Percentiles rank a stretch among this genome's conserved stretches.
Evolutionary conservation across 2,329 filamentous ascomycete genomes (phyloP).

Genomic region (Penicillium aurantiogriseum): DNA sequence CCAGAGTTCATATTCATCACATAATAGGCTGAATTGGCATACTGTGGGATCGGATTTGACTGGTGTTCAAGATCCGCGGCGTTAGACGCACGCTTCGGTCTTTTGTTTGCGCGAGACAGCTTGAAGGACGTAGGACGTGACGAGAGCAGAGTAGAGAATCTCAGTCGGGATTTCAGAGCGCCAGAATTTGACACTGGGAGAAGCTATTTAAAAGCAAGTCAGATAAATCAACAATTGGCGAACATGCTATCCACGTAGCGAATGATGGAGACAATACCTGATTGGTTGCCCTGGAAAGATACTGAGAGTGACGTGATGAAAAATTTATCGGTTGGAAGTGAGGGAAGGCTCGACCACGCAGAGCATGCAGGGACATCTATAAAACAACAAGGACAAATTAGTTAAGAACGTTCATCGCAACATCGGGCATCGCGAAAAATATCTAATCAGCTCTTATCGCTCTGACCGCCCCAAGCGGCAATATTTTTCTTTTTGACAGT

Average conservation of each 20-base stretch:
- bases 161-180: neutral
- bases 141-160: neutral
- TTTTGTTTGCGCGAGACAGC: constrained; percentile 17
- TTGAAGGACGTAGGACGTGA: constrained; percentile 6
- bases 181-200: neutral
- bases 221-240: neutral
- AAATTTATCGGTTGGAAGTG: neutral
- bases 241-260: neutral
- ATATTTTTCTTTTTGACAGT: constrained; percentile 25
- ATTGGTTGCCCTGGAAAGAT: neutral
- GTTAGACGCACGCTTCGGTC: constrained; percentile 12
- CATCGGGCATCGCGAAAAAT: constrained; percentile 14
- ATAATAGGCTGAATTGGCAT: constrained; percentile 8
- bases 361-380: constrained; percentile 1
- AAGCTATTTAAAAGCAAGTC: constrained; percentile 1
- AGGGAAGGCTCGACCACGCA: neutral
- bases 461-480: constrained; percentile 29
- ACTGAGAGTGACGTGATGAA: neutral
- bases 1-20: neutral
- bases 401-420: neutral
- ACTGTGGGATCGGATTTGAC: neutral
- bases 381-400: neutral
- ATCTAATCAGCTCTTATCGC: constrained; percentile 22
- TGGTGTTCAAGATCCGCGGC: constrained; percentile 1
- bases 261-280: neutral